Evolutionary conservation across 2,329 filamentous ascomycete genomes (phyloP).

Genomic region (Botryotinia narcissicola): DNA sequence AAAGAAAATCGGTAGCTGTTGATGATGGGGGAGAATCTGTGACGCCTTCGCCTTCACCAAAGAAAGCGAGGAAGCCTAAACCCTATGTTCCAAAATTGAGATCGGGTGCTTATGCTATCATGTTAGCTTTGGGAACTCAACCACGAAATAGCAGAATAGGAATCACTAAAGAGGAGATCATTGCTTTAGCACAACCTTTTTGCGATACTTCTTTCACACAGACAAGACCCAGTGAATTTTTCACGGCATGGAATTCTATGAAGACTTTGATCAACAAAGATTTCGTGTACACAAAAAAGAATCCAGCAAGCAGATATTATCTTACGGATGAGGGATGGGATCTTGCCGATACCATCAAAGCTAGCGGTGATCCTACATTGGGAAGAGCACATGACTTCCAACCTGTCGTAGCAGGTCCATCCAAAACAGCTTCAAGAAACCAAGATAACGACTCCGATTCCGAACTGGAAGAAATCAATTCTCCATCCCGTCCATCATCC

Average conservation of each 20-base stretch:
- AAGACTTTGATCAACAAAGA: constrained; percentile 72
- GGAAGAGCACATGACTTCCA: constrained; percentile 26
- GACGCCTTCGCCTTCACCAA: constrained; percentile 40
- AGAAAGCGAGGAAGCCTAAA: constrained; percentile 59
- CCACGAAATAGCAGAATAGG: constrained; percentile 54
- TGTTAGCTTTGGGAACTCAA: constrained; percentile 63
- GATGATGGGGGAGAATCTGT: constrained; percentile 13
- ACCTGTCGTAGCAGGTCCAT: constrained; percentile 1
- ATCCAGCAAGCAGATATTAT: constrained; percentile 65
- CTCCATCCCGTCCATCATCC: neutral
- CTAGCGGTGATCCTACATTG: constrained; percentile 37
- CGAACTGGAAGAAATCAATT: neutral
- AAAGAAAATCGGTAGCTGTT: constrained; percentile 12
- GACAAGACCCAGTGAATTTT: constrained; percentile 64
- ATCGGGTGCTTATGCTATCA: constrained; percentile 72
- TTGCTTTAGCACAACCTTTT: constrained; percentile 66
- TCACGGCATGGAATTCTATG: constrained; percentile 82
- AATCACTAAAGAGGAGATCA: constrained; percentile 66
- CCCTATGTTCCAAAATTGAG: constrained; percentile 69
- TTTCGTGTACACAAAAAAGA: constrained; percentile 67
- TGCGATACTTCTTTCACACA: constrained; percentile 72
- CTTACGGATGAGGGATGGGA: constrained; percentile 79
- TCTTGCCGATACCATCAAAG: constrained; percentile 63
- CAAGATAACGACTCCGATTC: constrained; percentile 21
- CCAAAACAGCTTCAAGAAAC: neutral